Percentiles rank a stretch among this genome's conserved stretches.
phyloP scores from a whole-genome alignment of 345 rosid genomes.

The Populus euphratica region DNA sequence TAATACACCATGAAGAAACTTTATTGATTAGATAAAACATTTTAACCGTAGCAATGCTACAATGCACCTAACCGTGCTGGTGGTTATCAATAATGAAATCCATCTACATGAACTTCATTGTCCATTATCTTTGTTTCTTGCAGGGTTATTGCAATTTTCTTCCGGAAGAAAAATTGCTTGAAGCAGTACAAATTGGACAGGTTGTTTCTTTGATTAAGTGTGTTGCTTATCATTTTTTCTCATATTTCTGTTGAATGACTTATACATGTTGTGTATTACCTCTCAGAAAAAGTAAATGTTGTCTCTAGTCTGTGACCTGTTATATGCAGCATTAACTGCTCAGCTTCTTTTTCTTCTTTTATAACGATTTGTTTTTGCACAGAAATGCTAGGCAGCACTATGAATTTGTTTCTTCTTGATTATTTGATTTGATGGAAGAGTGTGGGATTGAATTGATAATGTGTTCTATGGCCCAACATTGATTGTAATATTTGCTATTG shows the following conservation, averaged over 20 bases:
- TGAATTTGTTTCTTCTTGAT: neutral
- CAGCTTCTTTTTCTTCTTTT: neutral
- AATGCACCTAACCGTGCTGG: neutral
- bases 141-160: slow-evolving; percentile 98
- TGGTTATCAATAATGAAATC: neutral
- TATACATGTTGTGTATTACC: neutral
- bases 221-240: slow-evolving; percentile 19
- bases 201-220: slow-evolving; percentile 39
- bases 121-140: slow-evolving; percentile 7
- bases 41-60: neutral
- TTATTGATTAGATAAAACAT: neutral
- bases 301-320: neutral
- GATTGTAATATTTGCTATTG: neutral
- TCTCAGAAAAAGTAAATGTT: neutral
- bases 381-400: neutral
- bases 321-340: neutral
- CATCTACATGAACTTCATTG: neutral
- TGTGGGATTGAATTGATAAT: neutral
- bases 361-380: neutral
- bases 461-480: neutral
- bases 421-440: neutral
- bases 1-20: neutral
- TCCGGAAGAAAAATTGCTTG: slow-evolving; percentile 81
- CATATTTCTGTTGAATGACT: neutral
- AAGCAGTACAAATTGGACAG: slow-evolving; percentile 95